Base-by-base conservation (phyloP, 2,329 filamentous ascomycete genomes). In the Huntiella abstrusa region DNA sequence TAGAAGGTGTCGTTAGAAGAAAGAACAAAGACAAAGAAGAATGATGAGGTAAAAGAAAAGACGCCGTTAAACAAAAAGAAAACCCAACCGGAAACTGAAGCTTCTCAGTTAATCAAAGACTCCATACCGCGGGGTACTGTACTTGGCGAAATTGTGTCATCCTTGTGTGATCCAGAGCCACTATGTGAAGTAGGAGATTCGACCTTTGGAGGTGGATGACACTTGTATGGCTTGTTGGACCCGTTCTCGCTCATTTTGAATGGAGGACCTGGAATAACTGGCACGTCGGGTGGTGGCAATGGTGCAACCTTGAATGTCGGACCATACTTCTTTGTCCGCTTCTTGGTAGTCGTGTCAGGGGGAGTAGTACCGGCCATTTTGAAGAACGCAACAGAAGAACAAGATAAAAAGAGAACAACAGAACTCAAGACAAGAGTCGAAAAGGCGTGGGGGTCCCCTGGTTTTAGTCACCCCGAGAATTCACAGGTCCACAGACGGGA, bases 141-240 rank as follows among this genome's bases (percentile, higher is more conserved):
- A 22, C 55, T 60, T 5, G 67, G 65, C 19, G 65, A 68, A 34
- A 69, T 66, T 4, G 65, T 67, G 16, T 61, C 56, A 33, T 39
- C 12, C 6, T 44, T 19, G 35, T 7, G 22, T 28, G 22, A 28
- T 28, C 22, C 22, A 10, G 22, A 28, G 22, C 22, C 22, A 28
- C 7, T 28, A 28, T 28, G 22, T 28, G 22, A 28, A 28, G 35
- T 37, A 5, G 34, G 22, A 33, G 48, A 40, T 7, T 33, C 35
- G 28, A 33, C 17, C 37, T 40, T 37, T n/a, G 48, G 38, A 15
- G 40, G 45, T 11, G 42, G 43, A 22, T 45, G 37, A 38, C 48
- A 50, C 37, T 50, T 50, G 19, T 50, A 50, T 19, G 48, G 48
- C 19, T 47, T 50, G 40, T 50, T 47, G 5, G 48, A 50, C 1